Percentiles rank a stretch among this genome's conserved stretches.
phyloP scores from a whole-genome alignment of 1,284 basidiomycete species.

The Apiotrichum laibachii region DNA sequence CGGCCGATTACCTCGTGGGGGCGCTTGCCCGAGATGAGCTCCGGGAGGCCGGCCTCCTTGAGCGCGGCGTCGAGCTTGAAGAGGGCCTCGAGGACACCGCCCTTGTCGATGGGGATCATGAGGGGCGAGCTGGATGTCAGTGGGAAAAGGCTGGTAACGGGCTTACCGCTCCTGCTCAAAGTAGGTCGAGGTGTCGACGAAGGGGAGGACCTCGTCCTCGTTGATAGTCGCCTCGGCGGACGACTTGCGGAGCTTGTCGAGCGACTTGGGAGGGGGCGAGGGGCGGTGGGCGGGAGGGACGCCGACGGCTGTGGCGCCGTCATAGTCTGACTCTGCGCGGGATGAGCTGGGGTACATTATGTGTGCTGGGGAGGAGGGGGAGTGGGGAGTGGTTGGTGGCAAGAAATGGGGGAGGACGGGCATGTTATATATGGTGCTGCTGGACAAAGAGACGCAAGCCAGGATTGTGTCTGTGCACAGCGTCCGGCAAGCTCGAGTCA shows the following conservation, averaged over 20 bases:
- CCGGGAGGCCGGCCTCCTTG: conserved; percentile 3
- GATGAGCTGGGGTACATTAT: conserved; percentile 1
- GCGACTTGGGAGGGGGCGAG: neutral
- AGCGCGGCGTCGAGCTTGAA: conserved; percentile 14
- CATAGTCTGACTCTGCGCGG: conserved; percentile 8
- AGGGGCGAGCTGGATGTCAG: conserved; percentile 7
- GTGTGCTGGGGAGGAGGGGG: neutral
- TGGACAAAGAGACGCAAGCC: no score
- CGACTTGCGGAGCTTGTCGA: neutral
- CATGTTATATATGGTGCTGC: no score
- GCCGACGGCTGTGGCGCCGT: conserved; percentile 13
- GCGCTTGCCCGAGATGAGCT: conserved; percentile 16
- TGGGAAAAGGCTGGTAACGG: no score
- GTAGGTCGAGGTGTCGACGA: conserved; percentile 16
- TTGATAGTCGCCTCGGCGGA: neutral
- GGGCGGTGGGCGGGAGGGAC: neutral
- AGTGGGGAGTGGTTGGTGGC: neutral
- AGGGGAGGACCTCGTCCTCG: conserved; percentile 8
- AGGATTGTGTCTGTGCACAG: no score
- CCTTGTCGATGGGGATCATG: conserved; percentile 15
- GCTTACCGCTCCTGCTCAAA: conserved; percentile 13
- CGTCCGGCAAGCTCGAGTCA: no score
- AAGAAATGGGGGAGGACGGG: no score
- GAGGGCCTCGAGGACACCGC: conserved; percentile 15
- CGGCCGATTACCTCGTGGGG: conserved; percentile 17